Evolutionary conservation across 345 rosid genomes (phyloP), one percentile per base, ranked within the genome.

Genomic region (Aurinia saxatilis): DNA sequence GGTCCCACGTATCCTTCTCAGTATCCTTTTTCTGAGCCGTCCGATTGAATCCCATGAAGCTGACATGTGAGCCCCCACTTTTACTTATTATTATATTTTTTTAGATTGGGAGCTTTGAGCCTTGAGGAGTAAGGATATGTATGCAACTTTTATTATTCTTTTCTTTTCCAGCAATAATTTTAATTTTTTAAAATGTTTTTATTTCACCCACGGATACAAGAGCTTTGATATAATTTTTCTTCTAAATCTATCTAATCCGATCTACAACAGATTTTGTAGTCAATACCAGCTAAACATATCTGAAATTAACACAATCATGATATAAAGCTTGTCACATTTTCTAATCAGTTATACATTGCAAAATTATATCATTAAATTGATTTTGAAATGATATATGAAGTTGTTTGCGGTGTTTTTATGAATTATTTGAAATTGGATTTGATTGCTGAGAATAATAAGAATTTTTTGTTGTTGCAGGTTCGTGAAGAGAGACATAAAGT

Each of bases 21-120:
- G 61, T 57, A 51, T 60, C 54, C 17, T 17, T 46, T 36, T 60
- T n/a, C 17, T 25, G 12, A 62, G 74, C 74, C 69, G 68, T 70
- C 74, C 68, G 64, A 70, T 70, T 70, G 58, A 49, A 62, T 70
- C 68, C 63, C 63, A 19, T 57, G 75, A 71, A 57, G 75, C 65
- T 71, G 75, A 71, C 75, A 64, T 34, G 75, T 64, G 75, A 63
- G 66, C 75, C 70, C 75, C 70, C 65, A 64, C 55, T 47, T 71
- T 51, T 34, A 4, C 31, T 50, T 56, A 2, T 14, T 45, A n/a
- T 62, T 37, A 4, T 23, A 44, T 16, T 51, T 29, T 34, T 30
- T 9, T 38, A 13, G 17, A 12, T 41, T 68, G 11, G n/a, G 23
- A 52, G 16, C 21, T 38, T 61, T n/a, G 14, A 54, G 33, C 30